Evolutionary conservation across 495 filamentous ascomycete genomes (phyloP), one percentile per base, ranked within the genome.

Genomic region (Entonaema liquescens): DNA sequence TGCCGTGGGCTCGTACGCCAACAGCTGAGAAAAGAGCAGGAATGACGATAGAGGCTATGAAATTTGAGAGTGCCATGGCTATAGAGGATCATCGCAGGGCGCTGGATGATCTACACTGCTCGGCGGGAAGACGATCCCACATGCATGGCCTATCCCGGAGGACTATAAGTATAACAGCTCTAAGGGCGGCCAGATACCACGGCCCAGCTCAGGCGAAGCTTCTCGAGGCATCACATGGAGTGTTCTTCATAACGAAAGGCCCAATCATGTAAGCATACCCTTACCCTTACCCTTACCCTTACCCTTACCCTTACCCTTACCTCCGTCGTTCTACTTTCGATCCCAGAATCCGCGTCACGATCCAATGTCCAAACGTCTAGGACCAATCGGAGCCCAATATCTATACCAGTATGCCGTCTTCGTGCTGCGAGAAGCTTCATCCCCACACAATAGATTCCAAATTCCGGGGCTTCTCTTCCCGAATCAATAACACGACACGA

Each of bases 1-100:
- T 77, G 21, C 74, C 74, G 40, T 78, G 74, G 33, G 70, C 74
- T 47, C 60, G 47, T 49, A 69, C 72, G 17, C 57, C 25, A 21
- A 59, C 62, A 4, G 70, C 70, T 8, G 68, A 72, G 49, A 78
- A 61, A 0, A 76, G 29, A n/a, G 44, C 36, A 9, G 71, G 55
- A 36, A 71, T 38, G 19, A 78, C 25, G n/a, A 69, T 56, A 25
- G 63, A 60, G 12, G 60, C 29, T 3, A 71, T 26, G 38, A 67
- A 25, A 42, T 13, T 62, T 2, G 62, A 58, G 11, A 47, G 42
- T 50, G 69, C 66, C 74, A 76, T 76, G 21, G 56, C 58, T 12
- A 44, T 38, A 35, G 23, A 23, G 8, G 64, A 67, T 67, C 31
- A 49, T 61, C 53, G 25, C 40, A 49, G 31, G 21, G 23, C n/a